Percentiles rank a stretch among this genome's conserved stretches.
Evolutionary conservation across 345 rosid species (phyloP).

Genomic region (Euclidium syriacum): DNA sequence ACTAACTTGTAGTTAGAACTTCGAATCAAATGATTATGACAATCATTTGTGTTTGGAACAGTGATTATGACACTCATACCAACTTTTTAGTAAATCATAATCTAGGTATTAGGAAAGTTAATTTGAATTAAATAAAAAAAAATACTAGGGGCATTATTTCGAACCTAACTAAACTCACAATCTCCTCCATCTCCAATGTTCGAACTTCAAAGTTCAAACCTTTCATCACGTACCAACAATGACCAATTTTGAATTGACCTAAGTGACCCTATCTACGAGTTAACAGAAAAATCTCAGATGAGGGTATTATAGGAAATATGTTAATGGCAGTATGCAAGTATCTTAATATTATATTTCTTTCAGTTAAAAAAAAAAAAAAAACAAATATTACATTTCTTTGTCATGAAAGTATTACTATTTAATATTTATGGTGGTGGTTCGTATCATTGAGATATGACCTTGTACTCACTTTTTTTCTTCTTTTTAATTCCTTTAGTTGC

Average conservation of each 20-base stretch:
- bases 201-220: too few species aligned
- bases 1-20: conserved; percentile 24
- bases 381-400: neutral
- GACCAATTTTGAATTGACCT: conserved; percentile 8
- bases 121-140: neutral
- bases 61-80: conserved; percentile 12
- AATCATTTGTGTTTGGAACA: neutral
- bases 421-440: conserved; percentile 29
- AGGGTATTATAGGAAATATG: neutral
- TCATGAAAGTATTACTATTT: neutral
- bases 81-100: neutral
- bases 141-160: too few species aligned
- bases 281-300: neutral
- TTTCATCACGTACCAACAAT: neutral
- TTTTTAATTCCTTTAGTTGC: neutral
- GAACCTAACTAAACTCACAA: too few species aligned
- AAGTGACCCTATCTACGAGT: conserved; percentile 1
- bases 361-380: too few species aligned
- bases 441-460: conserved; percentile 35
- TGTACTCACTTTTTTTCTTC: conserved; percentile 15
- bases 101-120: neutral
- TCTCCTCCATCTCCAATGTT: too few species aligned
- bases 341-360: neutral
- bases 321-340: neutral
- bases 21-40: conserved; percentile 16